Evolutionary conservation across 2,329 filamentous ascomycete species (phyloP), one percentile per base, ranked within the genome.

Genomic region (Calonectria crousiana): DNA sequence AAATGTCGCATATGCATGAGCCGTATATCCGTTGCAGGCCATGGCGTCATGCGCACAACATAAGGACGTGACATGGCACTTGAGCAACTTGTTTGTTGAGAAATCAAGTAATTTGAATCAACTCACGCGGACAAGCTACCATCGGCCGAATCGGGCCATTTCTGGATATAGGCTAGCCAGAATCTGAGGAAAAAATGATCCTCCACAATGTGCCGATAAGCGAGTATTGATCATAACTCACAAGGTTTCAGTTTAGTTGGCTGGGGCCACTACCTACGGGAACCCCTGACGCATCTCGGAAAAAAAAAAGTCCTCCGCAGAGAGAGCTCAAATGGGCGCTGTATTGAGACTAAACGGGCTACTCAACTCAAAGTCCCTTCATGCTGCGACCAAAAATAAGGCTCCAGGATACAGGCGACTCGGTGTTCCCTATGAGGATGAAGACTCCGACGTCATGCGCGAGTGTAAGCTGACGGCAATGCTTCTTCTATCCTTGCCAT

Each of bases 181-280:
- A 62, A 36, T 62, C 34, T 38, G 23, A 41, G 34, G 16, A 28
- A 4, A 26, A 47, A 30, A 18, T 6, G 38, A 41, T 41, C 23
- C 56, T 38, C 13, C 56, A 28, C 36, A 26, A 18, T n/a, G 56
- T 62, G 56, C 56, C n/a, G 34, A 38, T 38, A 41, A 41, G 36
- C 34, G 34, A 62, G 11, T 36, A 62, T 62, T 62, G 36, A 41
- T 62, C 56, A 62, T 23, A 62, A 62, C 23, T 62, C 56, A 62
- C 34, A 28, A 20, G 56, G 56, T 62, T 62, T 62, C 56, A 62
- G 56, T 62, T 62, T 62, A 62, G 56, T 26, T 62, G 56, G 36
- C 18, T 30, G 56, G 56, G 14, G 23, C 56, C 13, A 38, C 23
- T 28, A 60, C 32, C 32, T 60, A 23, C 56, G 26, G 34, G 56